Percentiles rank a stretch among this genome's conserved stretches.
These are phyloP conservation scores for Solanum lignicaule DNA, from an alignment of 257 asterid species.

Conservation along the genomic window DNA sequence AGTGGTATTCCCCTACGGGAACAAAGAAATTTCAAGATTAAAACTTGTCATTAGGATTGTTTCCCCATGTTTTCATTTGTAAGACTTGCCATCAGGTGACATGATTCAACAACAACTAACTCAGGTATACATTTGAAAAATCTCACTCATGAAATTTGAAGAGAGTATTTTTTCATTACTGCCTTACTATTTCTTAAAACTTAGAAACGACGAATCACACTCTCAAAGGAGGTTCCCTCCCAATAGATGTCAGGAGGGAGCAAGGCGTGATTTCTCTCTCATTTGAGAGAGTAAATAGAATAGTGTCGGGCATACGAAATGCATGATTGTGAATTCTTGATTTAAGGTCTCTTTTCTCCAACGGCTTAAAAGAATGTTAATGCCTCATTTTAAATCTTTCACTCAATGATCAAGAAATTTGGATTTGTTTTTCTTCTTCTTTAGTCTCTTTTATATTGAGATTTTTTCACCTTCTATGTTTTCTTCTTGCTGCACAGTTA, in stretches of 20 bases:
- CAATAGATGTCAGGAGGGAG: neutral
- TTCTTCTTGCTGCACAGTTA: conserved; percentile 25
- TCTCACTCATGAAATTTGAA: neutral
- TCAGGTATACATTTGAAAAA: neutral
- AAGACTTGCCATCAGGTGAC: neutral
- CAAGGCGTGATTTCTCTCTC: no score
- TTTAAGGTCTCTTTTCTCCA: neutral
- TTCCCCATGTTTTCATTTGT: neutral
- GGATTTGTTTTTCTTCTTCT: neutral
- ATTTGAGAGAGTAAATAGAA: no score
- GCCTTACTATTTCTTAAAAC: neutral
- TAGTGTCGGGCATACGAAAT: neutral
- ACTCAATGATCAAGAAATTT: no score
- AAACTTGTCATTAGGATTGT: neutral
- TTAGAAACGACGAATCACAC: neutral
- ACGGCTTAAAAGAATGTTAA: neutral
- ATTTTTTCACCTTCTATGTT: neutral
- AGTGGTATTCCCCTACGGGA: neutral
- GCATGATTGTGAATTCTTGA: neutral
- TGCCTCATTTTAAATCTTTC: no score
- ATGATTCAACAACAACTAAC: neutral
- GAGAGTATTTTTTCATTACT: neutral
- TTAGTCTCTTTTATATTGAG: neutral
- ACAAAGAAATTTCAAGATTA: neutral
- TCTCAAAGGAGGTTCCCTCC: no score